phyloP scores from a whole-genome alignment of 352 stramenopile genomes.

The Elongisporangium undulatum region DNA sequence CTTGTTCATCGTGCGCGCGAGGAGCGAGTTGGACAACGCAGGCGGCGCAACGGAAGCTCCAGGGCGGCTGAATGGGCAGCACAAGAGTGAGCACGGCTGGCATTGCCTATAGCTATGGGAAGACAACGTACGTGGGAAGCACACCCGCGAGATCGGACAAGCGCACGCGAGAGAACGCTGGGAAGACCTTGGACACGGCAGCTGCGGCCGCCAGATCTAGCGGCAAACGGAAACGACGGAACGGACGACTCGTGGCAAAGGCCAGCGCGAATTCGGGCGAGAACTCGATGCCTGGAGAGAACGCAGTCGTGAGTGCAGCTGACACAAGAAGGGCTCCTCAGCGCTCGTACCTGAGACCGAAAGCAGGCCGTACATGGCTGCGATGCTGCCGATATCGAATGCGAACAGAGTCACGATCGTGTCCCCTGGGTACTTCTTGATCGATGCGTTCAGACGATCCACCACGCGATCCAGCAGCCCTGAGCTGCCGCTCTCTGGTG shows the following conservation, averaged over 20 bases:
- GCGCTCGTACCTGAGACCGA: constrained; percentile 35
- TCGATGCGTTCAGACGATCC: constrained; percentile 69
- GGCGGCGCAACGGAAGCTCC: constrained; percentile 6
- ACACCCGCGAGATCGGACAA: constrained; percentile 60
- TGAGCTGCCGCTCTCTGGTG: neutral
- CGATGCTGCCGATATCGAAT: constrained; percentile 80
- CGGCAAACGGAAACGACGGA: constrained; percentile 75
- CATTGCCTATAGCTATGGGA: neutral
- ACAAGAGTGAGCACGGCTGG: constrained; percentile 2
- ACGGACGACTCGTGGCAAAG: constrained; percentile 77
- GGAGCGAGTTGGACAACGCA: constrained; percentile 22
- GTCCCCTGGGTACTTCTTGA: constrained; percentile 66
- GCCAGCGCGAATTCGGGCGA: constrained; percentile 84
- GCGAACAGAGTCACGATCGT: constrained; percentile 74
- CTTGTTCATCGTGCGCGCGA: constrained; percentile 64
- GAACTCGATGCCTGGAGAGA: constrained; percentile 50
- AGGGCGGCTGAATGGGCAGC: constrained; percentile 12
- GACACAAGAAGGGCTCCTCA: neutral
- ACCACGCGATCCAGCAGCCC: constrained; percentile 66
- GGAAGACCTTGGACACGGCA: constrained; percentile 64
- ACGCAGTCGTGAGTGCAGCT: neutral
- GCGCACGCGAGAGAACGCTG: constrained; percentile 61
- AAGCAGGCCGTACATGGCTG: constrained; percentile 71
- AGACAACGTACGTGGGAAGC: constrained; percentile 43
- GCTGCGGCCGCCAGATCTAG: constrained; percentile 68